Percentiles rank a stretch among this genome's conserved stretches.
Conservation (phyloP, 495 filamentous ascomycete species). For the Staphylotrichum longicolle region DNA sequence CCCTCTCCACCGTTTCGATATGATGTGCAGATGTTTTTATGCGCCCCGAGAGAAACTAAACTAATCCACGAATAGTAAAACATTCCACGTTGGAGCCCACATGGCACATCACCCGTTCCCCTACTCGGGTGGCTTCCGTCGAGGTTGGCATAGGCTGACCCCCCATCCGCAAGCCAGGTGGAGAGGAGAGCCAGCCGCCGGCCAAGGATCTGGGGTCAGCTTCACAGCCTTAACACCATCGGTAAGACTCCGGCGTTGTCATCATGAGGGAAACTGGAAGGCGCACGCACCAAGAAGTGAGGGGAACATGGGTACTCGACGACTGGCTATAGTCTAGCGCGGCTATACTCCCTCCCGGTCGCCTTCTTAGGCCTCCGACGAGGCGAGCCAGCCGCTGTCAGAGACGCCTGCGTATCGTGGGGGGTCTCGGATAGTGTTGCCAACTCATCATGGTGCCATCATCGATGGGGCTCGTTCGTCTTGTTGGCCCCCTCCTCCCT, state of each 20-base stretch:
- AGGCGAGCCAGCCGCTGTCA: slow-evolving; percentile 9
- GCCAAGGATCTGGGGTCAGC: slow-evolving; percentile 9
- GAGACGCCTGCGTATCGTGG: slow-evolving; percentile 14
- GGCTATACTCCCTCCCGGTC: slow-evolving; percentile 32
- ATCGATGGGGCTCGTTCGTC: slow-evolving; percentile 14
- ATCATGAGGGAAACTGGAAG: slow-evolving; percentile 19
- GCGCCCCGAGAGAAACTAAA: slow-evolving; percentile 14
- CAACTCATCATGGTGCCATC: slow-evolving; percentile 33
- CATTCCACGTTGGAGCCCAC: not conserved
- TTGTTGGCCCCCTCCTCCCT: slow-evolving; percentile 6
- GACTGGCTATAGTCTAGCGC: slow-evolving; percentile 27
- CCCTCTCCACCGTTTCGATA: slow-evolving; percentile 8
- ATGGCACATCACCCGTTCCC: slow-evolving; percentile 1
- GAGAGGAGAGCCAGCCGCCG: slow-evolving; percentile 5
- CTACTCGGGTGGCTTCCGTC: not conserved
- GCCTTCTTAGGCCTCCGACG: slow-evolving; percentile 13
- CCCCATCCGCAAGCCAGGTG: not conserved
- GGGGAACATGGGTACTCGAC: slow-evolving; percentile 24
- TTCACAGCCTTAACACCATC: slow-evolving; percentile 14
- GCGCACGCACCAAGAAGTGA: slow-evolving; percentile 19
- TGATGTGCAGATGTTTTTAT: slow-evolving; percentile 31
- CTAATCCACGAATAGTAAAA: slow-evolving; percentile 18
- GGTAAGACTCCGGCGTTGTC: slow-evolving; percentile 8
- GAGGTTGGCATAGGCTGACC: not conserved
- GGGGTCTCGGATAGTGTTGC: slow-evolving; percentile 25